Base-by-base conservation (phyloP, 257 asterid genomes). In the Nicotiana otophora region DNA sequence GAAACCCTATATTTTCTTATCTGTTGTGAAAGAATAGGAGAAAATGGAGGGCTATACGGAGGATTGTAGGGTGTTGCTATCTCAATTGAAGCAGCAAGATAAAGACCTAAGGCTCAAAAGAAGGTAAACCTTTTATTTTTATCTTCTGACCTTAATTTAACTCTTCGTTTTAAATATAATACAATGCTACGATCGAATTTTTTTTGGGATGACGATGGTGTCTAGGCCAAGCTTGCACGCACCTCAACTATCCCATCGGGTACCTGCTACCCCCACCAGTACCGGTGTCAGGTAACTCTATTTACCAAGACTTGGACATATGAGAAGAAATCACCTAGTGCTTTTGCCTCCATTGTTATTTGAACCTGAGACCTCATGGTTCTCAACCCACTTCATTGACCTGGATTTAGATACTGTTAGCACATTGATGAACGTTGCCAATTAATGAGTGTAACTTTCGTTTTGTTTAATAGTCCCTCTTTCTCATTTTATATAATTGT, bases 71-170 rank as follows among this genome's bases (percentile, higher is more conserved):
- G 75, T 66, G 15, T 19, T 94, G 33, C 46, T 85, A 23, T 87
- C 85, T 12, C 89, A 92, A 69, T 57, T 89, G 30, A 89, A 84
- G 86, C 81, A 89, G 66, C 86, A 88, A 9, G 96, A 90, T 68
- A 88, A 90, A 46, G 65, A 82, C 55, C 88, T 90, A 77, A 85
- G 92, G 84, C 93, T 92, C 86, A 94, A 92, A 83, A 89, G 96
- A 82, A 88, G 98, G 97, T 92, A 68, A 67, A 5, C 36, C 5
- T 67, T 66, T 28, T 57, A 5, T 63, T 85, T 12, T 54, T 7
- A 39, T 39, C 46, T 10, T 23, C 9, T 1, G 30, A 12, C 4
- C 11, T 36, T 55, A 8, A 62, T 30, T 68, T 30, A 57, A 19
- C 46, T 39, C 39, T 16, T 36, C 1, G 46, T 36, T 36, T 36